phyloP scores from a whole-genome alignment of 345 rosid genomes.

The Salix dunnii region DNA sequence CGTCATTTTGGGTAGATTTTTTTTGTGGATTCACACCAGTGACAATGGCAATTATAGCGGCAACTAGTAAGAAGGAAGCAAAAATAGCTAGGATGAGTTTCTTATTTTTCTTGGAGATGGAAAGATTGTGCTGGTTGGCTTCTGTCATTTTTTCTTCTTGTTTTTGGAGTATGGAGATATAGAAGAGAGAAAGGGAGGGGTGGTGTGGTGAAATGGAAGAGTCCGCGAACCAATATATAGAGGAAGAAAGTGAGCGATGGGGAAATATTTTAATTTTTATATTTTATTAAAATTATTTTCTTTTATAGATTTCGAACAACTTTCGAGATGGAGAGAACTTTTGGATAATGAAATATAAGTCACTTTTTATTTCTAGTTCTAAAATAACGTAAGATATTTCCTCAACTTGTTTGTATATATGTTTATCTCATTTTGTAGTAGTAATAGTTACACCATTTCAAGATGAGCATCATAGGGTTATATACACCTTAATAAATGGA shows the following conservation, averaged over 20 bases:
- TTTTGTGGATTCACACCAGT: slow-evolving; percentile 32
- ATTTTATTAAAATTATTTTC: neutral
- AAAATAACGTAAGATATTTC: too few species aligned
- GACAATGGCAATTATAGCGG: slow-evolving; percentile 40
- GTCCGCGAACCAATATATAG: neutral
- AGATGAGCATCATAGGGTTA: too few species aligned
- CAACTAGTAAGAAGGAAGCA: slow-evolving; percentile 35
- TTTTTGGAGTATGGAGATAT: neutral
- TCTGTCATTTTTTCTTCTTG: slow-evolving; percentile 13
- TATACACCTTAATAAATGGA: too few species aligned
- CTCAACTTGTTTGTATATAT: too few species aligned
- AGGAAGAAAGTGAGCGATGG: neutral
- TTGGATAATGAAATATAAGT: too few species aligned
- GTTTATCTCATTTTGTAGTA: too few species aligned
- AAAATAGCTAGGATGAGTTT: slow-evolving; percentile 34
- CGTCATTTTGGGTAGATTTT: neutral
- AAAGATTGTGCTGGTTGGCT: neutral
- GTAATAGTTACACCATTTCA: too few species aligned
- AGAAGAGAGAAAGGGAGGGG: neutral
- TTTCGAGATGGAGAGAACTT: too few species aligned
- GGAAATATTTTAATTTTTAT: neutral
- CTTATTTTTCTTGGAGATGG: slow-evolving; percentile 29
- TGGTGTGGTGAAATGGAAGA: neutral
- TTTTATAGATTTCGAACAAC: neutral
- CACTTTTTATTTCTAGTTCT: too few species aligned